Conservation (phyloP, 352 stramenopile species). For the Phytophthora tentaculata region DNA sequence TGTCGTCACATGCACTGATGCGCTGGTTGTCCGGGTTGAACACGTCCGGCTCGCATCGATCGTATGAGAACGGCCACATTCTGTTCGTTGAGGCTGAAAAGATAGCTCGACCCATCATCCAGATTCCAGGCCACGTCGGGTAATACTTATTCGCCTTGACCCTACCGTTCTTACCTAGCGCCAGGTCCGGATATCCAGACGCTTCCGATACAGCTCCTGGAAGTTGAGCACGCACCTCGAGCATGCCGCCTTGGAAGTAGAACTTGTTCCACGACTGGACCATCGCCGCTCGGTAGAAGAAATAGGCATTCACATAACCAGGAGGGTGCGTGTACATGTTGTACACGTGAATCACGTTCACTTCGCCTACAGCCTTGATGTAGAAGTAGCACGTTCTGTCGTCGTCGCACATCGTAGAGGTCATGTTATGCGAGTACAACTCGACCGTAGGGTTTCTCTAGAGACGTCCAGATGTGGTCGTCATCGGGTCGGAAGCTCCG, state of each 20-base stretch:
- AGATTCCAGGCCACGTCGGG: conserved; percentile 91
- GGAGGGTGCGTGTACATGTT: conserved; percentile 59
- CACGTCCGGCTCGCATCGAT: conserved; percentile 74
- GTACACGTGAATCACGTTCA: conserved; percentile 57
- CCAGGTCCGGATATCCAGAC: conserved; percentile 51
- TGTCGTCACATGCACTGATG: conserved; percentile 86
- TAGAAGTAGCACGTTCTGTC: conserved; percentile 52
- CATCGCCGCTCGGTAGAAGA: conserved; percentile 77
- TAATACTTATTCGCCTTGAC: conserved; percentile 46
- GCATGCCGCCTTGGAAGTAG: conserved; percentile 91
- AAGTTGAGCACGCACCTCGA: conserved; percentile 90
- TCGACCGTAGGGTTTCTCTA: conserved; percentile 69
- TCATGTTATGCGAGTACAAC: conserved; percentile 91
- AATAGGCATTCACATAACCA: conserved; percentile 31
- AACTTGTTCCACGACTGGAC: conserved; percentile 95
- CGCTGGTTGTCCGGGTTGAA: conserved; percentile 42
- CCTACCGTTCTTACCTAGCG: conserved; percentile 27
- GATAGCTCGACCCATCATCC: conserved; percentile 91
- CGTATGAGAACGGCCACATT: conserved; percentile 94
- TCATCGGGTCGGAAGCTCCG: conserved; percentile 82
- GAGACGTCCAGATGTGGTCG: conserved; percentile 92
- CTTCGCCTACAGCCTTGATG: conserved; percentile 45
- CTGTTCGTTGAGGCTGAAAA: conserved; percentile 91
- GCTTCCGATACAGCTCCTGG: conserved; percentile 68
- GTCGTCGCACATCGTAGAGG: conserved; percentile 48